Base-by-base conservation (phyloP, 371 early-diverging fungal genomes). In the Mucor piriformis region DNA sequence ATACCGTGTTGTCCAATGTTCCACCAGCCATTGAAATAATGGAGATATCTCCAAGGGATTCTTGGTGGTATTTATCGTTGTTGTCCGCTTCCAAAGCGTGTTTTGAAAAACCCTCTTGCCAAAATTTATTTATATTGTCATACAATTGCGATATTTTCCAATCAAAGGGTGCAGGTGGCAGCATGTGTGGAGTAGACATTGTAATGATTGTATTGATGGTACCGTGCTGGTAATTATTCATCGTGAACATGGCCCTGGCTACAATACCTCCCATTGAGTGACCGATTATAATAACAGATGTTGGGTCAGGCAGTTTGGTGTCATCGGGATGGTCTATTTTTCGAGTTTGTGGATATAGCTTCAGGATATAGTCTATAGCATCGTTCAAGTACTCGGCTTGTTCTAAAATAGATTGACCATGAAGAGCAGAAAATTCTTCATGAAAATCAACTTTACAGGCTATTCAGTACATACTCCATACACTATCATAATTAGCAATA, bases 231-330 rank as follows among this genome's bases (percentile, higher is more conserved):
- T 92, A 92, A 63, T 87, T 91, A n/a, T 72, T 63, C 68, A 93
- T 74, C 1, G 86, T 86, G 53, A 94, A 82, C 63, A 92, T 81
- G 6, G 90, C 82, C 11, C 97, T 77, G 12, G 95, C 95, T 2
- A 97, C 97, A 15, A 96, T 83, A 23, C 98, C 98, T 15, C 98
- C 98, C 97, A 98, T 97, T 13, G 95, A 95, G 63, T 97, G 98
- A 3, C 93, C 97, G 33, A 98, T 74, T 16, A 98, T 73, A 7
- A 93, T 72, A 20, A 97, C 95, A 12, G 93, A 88, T 5, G 83
- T 81, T 13, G 86, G 86, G 27, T 74, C 76, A 20, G 87, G 86
- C 13, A 77, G 47, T 24, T 55, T 54, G 3, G 47, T 24, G 11
- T 40, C 18, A n/a, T 42, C 23, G 11, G 46, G 20, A 10, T 24